Percentiles rank a stretch among this genome's conserved stretches.
Evolutionary conservation across 2,329 filamentous ascomycete species (phyloP).

Genomic region (Biscogniauxia marginata): DNA sequence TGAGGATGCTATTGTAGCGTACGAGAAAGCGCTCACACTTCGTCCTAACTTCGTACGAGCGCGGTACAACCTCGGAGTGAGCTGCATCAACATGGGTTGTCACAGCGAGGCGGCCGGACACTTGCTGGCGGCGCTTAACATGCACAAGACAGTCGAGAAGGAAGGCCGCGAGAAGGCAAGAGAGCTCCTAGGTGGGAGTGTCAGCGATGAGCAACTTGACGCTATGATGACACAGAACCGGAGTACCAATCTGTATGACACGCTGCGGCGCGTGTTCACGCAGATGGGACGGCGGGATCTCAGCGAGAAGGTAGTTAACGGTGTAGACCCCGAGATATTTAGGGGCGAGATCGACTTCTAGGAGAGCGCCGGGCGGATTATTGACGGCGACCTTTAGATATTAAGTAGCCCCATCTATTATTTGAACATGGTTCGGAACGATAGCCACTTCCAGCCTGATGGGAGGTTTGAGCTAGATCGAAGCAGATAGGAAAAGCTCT

Average conservation of each 20-base stretch:
- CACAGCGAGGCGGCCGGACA: conserved; percentile 91
- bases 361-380: conserved; percentile 3
- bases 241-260: conserved; percentile 96
- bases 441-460: not conserved
- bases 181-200: conserved; percentile 68
- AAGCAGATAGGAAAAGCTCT: conserved; percentile 1
- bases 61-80: conserved; percentile 93
- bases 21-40: conserved; percentile 85
- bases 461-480: conserved; percentile 1
- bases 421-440: not conserved
- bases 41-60: conserved; percentile 96
- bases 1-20: conserved; percentile 95
- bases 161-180: conserved; percentile 80
- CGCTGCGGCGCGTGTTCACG: conserved; percentile 87
- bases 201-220: conserved; percentile 71
- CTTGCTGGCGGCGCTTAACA: conserved; percentile 83
- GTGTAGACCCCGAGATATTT: conserved; percentile 89
- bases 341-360: conserved; percentile 86
- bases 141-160: conserved; percentile 92
- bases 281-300: conserved; percentile 91
- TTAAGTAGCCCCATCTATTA: not conserved
- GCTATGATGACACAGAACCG: conserved; percentile 92
- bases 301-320: conserved; percentile 80
- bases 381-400: not conserved
- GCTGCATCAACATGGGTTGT: conserved; percentile 96